Evolutionary conservation across 2,329 filamentous ascomycete genomes (phyloP), one percentile per base, ranked within the genome.

Genomic region (Pezicula rhizophila): DNA sequence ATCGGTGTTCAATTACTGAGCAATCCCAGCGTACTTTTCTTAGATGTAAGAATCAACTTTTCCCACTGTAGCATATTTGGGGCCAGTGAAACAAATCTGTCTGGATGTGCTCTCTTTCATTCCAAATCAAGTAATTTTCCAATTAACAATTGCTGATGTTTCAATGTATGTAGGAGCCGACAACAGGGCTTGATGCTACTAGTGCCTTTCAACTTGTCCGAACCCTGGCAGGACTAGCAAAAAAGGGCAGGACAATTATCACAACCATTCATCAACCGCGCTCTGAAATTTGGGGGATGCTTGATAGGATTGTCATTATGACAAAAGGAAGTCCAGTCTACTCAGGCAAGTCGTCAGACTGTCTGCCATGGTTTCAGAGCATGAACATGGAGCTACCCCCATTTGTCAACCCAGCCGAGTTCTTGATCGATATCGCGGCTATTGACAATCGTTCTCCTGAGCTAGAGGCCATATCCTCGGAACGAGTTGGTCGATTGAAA

Each of bases 1-100:
- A 87, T 91, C 42, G 87, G 85, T 2, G 85, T 91, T 4, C 87
- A 90, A 65, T 72, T 91, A 48, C 70, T 91, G n/a, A 81, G 84
- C 4, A 91, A 90, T 60, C 87, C 87, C 1, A 88, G 84, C 5
- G 77, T 91, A 1, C 68, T 91, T 6, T 90, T 89, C 63, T 75
- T 89, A 18, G 87, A 92, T 59, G 28, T 31, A 31, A 31, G 28
- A 31, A 31, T 10, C 28, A 31, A 31, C 11, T 11, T 31, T 31
- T 10, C 28, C 11, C 11, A 31, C 11, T 31, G 11, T 10, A 31
- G 28, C 28, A 12, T 11, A 31, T 31, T 31, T 31, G 8, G 28
- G 28, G 8, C 11, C 8, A 12, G 28, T 31, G 28, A 31, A 7
- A 31, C 28, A 31, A 31, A 31, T 4, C 5, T 31, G 28, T 5